Evolutionary conservation across 257 asterid species (phyloP), one percentile per base, ranked within the genome.

Genomic region (Solanum habrochaites): DNA sequence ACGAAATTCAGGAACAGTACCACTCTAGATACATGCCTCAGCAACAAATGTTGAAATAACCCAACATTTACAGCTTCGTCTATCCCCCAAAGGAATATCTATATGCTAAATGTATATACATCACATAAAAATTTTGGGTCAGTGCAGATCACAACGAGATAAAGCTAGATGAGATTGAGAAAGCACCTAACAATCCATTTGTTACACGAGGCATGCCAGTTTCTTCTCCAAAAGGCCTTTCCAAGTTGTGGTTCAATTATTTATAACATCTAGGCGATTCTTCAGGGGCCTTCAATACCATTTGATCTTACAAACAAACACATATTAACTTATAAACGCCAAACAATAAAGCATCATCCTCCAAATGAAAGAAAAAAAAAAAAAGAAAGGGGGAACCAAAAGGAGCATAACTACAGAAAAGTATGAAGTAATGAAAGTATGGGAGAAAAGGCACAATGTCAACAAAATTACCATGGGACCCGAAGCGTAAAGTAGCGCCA

Each of bases 151-250:
- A 71, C 73, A 20, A 16, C n/a, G n/a, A 25, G 45, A 85, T 37
- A 85, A 10, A 37, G 39, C 60, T 72, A 27, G 83, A 81, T 35
- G 75, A 58, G 39, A n/a, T 71, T 47, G 66, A 67, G 74, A 45
- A 20, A 83, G 88, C 90, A 94, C 99, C 98, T 94, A 87, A 97
- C 99, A 73, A 97, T 98, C 99, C 99, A 97, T 89, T 92, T 95
- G 96, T 97, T 97, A 91, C 92, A 97, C 29, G 99, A 97, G 85
- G 98, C 98, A 92, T 97, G 99, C 99, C 98, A 97, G 85, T 93
- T n/a, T n/a, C n/a, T 97, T 92, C 94, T 97, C 99, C 98, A 97
- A 90, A 97, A 97, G 80, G n/a, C n/a, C 94, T 94, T 88, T 94
- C 98, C 90, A 97, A 91, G 91, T 90, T 97, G 94, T 97, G 90